These are phyloP conservation scores for Nicotiana tomentosiformis DNA, from an alignment of 257 asterid genomes.

Conservation along the genomic window DNA sequence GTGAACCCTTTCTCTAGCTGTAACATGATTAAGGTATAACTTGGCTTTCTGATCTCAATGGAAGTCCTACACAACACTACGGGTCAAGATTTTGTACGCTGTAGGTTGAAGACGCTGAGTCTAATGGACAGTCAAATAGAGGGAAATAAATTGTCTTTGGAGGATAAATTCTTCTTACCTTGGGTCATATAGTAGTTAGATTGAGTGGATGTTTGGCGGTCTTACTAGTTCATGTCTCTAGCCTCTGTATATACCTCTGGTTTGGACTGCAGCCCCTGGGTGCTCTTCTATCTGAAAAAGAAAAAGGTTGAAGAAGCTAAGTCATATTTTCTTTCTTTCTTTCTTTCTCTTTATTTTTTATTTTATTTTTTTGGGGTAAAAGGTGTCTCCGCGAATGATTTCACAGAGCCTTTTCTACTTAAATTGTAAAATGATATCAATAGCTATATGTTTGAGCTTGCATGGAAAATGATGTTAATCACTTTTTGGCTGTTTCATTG, in stretches of 20 bases:
- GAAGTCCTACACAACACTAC: neutral
- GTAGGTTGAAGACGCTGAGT: neutral
- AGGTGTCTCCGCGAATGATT: neutral
- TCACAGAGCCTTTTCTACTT: neutral
- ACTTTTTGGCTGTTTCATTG: neutral
- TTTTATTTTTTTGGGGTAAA: too few relatives aligned
- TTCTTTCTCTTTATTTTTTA: too few relatives aligned
- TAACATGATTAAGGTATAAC: neutral
- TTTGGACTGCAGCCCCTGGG: neutral
- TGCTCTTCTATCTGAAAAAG: neutral
- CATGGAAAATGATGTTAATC: neutral
- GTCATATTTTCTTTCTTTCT: neutral
- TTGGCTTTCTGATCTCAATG: neutral
- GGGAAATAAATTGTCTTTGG: neutral
- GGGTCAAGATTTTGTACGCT: neutral
- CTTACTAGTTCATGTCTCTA: neutral
- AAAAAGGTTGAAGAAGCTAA: neutral
- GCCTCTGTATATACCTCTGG: neutral
- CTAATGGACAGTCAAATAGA: neutral
- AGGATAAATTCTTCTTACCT: neutral
- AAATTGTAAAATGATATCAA: neutral
- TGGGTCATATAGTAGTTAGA: neutral
- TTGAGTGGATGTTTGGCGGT: neutral
- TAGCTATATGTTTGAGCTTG: neutral
- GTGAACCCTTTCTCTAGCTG: neutral